phyloP scores from a whole-genome alignment of 768 basidiomycete species.

The Leucocoprinus birnbaumii region DNA sequence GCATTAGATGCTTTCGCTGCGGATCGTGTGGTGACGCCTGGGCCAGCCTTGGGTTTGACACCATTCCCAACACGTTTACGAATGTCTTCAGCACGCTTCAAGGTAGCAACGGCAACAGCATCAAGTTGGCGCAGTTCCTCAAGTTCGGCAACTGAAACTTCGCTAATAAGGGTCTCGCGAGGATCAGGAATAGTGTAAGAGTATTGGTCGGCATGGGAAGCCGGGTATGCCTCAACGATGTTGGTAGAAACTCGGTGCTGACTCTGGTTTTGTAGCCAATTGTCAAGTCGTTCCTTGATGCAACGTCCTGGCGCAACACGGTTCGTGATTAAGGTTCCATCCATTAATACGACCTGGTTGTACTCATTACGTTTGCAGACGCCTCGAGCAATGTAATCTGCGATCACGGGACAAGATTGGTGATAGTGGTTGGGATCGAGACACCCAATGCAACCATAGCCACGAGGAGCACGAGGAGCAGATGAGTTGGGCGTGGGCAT shows the following conservation, averaged over 20 bases:
- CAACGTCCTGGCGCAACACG: background rate
- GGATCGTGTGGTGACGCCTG: background rate
- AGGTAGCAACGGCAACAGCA: background rate
- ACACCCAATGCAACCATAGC: background rate
- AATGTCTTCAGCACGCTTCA: background rate
- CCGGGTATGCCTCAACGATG: background rate
- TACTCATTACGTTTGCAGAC: background rate
- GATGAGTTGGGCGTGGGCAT: too few relatives aligned
- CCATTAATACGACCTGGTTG: background rate
- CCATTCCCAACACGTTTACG: background rate
- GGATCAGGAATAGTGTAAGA: background rate
- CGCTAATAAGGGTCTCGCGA: background rate
- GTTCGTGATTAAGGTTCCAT: background rate
- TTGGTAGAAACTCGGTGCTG: constrained; percentile 1
- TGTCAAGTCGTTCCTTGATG: constrained; percentile 10
- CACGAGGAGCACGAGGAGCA: background rate
- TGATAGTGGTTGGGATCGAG: background rate
- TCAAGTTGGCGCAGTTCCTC: constrained; percentile 1
- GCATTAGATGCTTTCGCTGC: background rate
- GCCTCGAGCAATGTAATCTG: background rate
- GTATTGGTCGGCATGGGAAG: background rate
- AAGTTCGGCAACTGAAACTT: background rate
- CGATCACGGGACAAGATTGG: background rate
- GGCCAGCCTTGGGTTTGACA: background rate
- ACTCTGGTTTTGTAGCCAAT: constrained; percentile 5